Evolutionary conservation across 345 rosid species (phyloP).

Genomic region (Dipteronia sinensis): DNA sequence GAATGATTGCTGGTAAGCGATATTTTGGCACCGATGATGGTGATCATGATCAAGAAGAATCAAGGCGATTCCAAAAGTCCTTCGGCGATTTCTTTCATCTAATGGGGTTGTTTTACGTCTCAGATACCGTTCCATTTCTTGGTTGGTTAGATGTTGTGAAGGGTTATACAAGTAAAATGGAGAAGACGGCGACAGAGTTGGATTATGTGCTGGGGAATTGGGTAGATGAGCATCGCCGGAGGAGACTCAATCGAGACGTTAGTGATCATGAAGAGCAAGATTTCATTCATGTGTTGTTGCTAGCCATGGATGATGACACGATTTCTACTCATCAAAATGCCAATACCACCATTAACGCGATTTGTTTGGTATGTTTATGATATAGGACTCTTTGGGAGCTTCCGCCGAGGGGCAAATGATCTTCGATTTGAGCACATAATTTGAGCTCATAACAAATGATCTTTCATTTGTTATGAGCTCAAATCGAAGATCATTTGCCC

Average conservation of each 20-base stretch:
- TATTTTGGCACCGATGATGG: conserved; percentile 12
- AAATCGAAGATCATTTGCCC: too few species aligned
- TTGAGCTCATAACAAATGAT: too few species aligned
- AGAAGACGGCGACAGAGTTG: conserved; percentile 37
- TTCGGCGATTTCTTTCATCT: conserved; percentile 21
- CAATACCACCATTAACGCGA: conserved; percentile 53
- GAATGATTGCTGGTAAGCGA: conserved; percentile 32
- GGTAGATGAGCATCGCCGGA: conserved; percentile 39
- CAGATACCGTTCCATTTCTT: conserved; percentile 35
- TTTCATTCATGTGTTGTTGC: conserved; percentile 59
- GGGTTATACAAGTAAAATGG: conserved; percentile 32
- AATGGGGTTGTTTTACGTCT: conserved; percentile 22
- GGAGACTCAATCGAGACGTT: background rate
- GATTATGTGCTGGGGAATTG: conserved; percentile 42
- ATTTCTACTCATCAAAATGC: conserved; percentile 39
- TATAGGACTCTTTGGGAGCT: too few species aligned
- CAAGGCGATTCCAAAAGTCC: conserved; percentile 25
- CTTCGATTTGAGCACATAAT: too few species aligned
- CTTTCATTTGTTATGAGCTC: too few species aligned
- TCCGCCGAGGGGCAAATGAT: too few species aligned
- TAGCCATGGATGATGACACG: conserved; percentile 37
- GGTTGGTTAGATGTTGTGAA: conserved; percentile 37
- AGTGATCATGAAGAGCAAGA: conserved; percentile 24
- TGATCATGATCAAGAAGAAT: background rate
- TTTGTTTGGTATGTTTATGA: conserved; percentile 47